Percentiles rank a stretch among this genome's conserved stretches.
phyloP scores from a whole-genome alignment of 2,329 filamentous ascomycete genomes.

The Sporothrix pseudoabietina region DNA sequence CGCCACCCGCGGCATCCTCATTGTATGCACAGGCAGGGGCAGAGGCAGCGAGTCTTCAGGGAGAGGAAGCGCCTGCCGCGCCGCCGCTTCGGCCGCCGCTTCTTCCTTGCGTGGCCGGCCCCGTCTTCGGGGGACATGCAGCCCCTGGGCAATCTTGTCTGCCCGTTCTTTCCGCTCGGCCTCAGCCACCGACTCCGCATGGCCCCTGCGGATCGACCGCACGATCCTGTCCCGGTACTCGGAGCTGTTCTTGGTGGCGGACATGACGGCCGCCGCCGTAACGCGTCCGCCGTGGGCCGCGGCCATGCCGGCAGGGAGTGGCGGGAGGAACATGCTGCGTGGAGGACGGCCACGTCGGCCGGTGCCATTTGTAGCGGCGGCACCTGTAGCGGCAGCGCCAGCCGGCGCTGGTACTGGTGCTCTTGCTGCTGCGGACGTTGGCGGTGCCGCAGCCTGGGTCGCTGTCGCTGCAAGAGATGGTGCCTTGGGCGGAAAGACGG shows the following conservation, averaged over 20 bases:
- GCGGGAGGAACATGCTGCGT: neutral
- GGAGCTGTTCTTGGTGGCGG: conserved; percentile 6
- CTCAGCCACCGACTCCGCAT: neutral
- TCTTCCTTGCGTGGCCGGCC: neutral
- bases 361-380: no score
- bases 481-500: conserved; percentile 57
- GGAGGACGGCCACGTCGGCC: neutral
- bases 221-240: conserved; percentile 30
- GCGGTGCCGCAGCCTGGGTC: conserved; percentile 31
- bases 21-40: no score
- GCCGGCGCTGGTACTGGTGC: conserved; percentile 30
- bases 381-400: neutral
- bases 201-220: conserved; percentile 28
- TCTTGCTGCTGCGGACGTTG: neutral
- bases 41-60: no score
- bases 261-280: conserved; percentile 43
- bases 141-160: neutral
- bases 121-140: neutral
- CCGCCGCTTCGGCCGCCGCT: neutral
- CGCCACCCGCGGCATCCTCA: no score
- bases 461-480: no score
- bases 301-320: neutral
- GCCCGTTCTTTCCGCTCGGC: neutral
- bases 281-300: neutral
- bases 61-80: neutral